Base-by-base conservation (phyloP, 2,329 filamentous ascomycete genomes). In the Acrocalymma vagum region DNA sequence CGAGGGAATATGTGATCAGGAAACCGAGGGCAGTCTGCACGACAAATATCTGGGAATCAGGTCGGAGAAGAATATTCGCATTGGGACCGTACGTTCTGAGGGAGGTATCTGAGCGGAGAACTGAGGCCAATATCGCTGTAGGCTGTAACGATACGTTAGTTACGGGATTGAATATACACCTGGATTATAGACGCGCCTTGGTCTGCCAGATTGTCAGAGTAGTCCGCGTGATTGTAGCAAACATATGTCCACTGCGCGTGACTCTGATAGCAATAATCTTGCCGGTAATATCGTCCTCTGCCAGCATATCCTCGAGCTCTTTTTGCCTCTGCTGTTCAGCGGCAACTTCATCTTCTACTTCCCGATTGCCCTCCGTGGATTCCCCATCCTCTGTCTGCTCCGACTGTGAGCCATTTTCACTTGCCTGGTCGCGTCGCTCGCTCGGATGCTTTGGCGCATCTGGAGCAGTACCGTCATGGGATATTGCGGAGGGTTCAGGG, bases 171-270 rank as follows among this genome's bases (percentile, higher is more conserved):
- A 45, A 33, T 25, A 34, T 30, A 29, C 27, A 22, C 60, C n/a
- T n/a, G n/a, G n/a, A n/a, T n/a, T n/a, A n/a, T 10, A 21, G 39
- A 50, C 77, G 45, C 78, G 91, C 90, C 81, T 93, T 93, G 39
- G 90, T 93, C 74, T 99, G 94, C 94, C 94, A 99, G 54, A 99
- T 80, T n/a, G 88, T 90, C 68, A 99, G 83, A 9, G 88, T 88
- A 2, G 88, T 88, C 5, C 82, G 76, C 1, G 93, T 96, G 63
- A 96, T 90, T 30, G 90, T 90, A 35, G 89, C 89, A 72, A 99
- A 96, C 48, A 88, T 74, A 60, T 92, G 87, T 26, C 92, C 92
- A 40, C 82, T 86, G 29, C 92, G 84, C 2, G 92, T 88, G 26
- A 91, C 82, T 51, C 85, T 84, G 38, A 96, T 76, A 6, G 88